Base-by-base conservation (phyloP, 1,139 yeast species). In the Nematodospora anomalae region DNA sequence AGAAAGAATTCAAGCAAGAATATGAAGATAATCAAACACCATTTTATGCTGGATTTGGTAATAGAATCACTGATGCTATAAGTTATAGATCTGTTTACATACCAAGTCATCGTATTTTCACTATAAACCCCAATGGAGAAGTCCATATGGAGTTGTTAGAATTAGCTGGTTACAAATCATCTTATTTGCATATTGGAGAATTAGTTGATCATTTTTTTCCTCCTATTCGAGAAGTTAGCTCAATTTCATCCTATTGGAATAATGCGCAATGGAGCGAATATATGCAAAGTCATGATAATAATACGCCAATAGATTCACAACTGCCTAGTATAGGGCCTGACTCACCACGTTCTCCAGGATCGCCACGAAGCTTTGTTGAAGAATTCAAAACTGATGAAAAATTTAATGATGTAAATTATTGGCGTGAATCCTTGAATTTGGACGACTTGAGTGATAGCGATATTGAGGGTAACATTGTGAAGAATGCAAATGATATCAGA, bases 181-280 rank as follows among this genome's bases (percentile, higher is more conserved):
- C 95, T 0, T 94, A 94, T 57, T 79, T 94, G 37, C 83, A 81
- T 47, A 92, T 94, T 57, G 89, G 95, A 28, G 97, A 92, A 58
- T 70, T 94, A 43, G 97, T 94, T 10, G 99, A 94, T 60, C 97
- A 92, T 58, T 90, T 90, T 58, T 94, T 94, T 73, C 99, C 99
- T 10, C 96, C 97, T 0, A 84, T 83, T 18, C 68, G 61, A 29
- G 60, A 59, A 37, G 62, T 68, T 6, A 57, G 60, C 14, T 64
- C 65, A 12, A 53, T 60, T 41, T 66, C 60, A 34, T 42, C 64
- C 4, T 64, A 65, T 41, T 66, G 73, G 69, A 63, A 67, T 41
- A 58, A 64, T 36, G 51, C 57, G 30, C 73, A 67, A 46, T 61
- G 63, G 41, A 54, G 57, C 41, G 62, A 64, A 37, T 67, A 63